Evolutionary conservation across 768 basidiomycete genomes (phyloP).

Genomic region (Vararia minispora): DNA sequence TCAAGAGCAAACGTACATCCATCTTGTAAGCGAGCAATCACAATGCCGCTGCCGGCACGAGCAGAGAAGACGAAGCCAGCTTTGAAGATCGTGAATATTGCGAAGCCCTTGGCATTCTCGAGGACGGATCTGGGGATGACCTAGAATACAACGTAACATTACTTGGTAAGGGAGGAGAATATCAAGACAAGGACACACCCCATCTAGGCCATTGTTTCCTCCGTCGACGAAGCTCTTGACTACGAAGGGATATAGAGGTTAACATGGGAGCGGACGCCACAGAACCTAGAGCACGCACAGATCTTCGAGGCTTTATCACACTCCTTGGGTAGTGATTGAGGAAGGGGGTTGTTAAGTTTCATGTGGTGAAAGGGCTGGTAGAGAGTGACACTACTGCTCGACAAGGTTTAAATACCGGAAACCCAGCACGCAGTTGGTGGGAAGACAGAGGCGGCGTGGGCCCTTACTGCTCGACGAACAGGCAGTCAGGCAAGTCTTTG

Average conservation of each 20-base stretch:
- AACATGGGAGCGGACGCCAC: slow-evolving; percentile 2
- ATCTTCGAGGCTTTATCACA: slow-evolving; percentile 84
- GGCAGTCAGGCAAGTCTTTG: no score
- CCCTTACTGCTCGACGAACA: no score
- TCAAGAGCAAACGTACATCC: slow-evolving; percentile 47
- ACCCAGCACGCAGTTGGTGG: slow-evolving; percentile 1
- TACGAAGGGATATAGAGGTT: slow-evolving; percentile 20
- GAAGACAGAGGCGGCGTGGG: no score
- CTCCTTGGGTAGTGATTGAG: slow-evolving; percentile 65
- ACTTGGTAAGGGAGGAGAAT: not conserved
- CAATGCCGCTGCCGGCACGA: slow-evolving; percentile 76
- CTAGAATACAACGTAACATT: slow-evolving; percentile 17
- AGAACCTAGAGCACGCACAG: slow-evolving; percentile 33
- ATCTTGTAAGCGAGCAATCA: slow-evolving; percentile 73
- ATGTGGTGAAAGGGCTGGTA: slow-evolving; percentile 17
- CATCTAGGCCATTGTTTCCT: slow-evolving; percentile 76
- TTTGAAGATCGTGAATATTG: slow-evolving; percentile 85
- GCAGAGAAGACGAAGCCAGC: slow-evolving; percentile 59
- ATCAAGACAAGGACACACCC: slow-evolving; percentile 29
- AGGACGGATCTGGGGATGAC: slow-evolving; percentile 46
- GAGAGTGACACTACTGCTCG: not conserved
- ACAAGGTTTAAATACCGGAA: not conserved
- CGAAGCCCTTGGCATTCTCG: slow-evolving; percentile 61
- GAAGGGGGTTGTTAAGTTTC: slow-evolving; percentile 41
- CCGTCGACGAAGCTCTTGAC: slow-evolving; percentile 79